Evolutionary conservation across 2,329 filamentous ascomycete genomes (phyloP).

Genomic region (Hypoxylon sp.): DNA sequence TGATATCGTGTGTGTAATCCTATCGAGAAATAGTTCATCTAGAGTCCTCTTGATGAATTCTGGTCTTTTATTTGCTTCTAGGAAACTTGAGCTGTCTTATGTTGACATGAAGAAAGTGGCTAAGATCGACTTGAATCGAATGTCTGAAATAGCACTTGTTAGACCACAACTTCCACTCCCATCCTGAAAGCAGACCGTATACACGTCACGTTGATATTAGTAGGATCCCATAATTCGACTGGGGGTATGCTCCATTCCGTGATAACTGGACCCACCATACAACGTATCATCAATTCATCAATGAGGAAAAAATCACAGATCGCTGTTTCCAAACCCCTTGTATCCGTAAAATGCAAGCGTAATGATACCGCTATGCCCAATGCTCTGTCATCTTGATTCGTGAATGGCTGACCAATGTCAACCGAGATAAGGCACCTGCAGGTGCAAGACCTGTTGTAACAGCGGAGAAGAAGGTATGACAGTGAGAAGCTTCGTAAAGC

Average conservation of each 20-base stretch:
- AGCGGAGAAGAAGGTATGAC: not conserved
- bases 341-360: conserved; percentile 26
- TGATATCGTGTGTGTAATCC: not conserved
- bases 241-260: not conserved
- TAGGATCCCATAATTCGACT: not conserved
- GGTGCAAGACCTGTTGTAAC: not conserved
- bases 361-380: conserved; percentile 10
- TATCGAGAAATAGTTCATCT: not conserved
- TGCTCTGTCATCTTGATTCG: conserved; percentile 18
- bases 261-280: not conserved
- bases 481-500: not conserved
- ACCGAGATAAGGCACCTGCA: conserved; percentile 1
- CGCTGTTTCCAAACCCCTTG: conserved; percentile 28
- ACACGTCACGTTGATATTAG: conserved; percentile 5
- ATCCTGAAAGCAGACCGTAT: not conserved
- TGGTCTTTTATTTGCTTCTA: conserved; percentile 8
- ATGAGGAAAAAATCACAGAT: conserved; percentile 17
- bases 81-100: not conserved
- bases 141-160: not conserved
- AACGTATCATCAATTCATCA: conserved; percentile 26
- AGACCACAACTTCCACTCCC: conserved; percentile 11
- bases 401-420: not conserved
- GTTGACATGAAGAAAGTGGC: conserved; percentile 8
- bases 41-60: conserved; percentile 1
- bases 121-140: not conserved